Evolutionary conservation across 78 protist species (phyloP), one percentile per base, ranked within the genome.

Genomic region (Bigelowiella natans): DNA sequence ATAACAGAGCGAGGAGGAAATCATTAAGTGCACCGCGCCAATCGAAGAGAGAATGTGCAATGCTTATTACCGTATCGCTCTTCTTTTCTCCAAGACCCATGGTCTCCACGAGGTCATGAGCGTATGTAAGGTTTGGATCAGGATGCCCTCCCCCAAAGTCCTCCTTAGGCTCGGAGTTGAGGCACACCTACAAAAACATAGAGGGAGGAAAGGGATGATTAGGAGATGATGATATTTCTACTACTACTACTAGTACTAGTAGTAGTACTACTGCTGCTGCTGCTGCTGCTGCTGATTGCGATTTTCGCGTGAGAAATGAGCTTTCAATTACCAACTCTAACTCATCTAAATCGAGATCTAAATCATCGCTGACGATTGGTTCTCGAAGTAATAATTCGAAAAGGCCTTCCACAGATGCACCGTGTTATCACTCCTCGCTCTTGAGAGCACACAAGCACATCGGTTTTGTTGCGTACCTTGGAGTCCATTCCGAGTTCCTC

Each of bases 81-180:
- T n/a, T n/a, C n/a, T n/a, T n/a, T n/a, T 51, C 73, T 29, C 29
- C 86, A 11, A 89, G 63, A 1, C 91, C 88, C 98, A 97, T 96
- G 39, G 0, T 38, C 0, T 94, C 93, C 1, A 97, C 98, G 30
- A 98, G 95, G 30, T 93, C 96, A 2, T 92, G 92, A 1, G 99
- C 99, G 88, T 97, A 96, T 18, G 97, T 94, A 34, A 97, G 93
- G 93, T 97, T 98, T 37, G 99, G 99, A 90, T 98, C 99, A 1
- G 99, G 97, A 93, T 98, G 99, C 39, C 96, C 96, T 89, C 92
- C 38, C 1, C 98, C 98, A 89, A 98, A 98, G 92, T 98, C 99
- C 1, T 94, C 95, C 51, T 82, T 82, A 7, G 98, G 97, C 0
- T 11, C 84, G 83, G 90, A 87, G 86, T 94, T 93, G 91, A 92